phyloP scores from a whole-genome alignment of 345 rosid species.

The Chamaenerion angustifolium region DNA sequence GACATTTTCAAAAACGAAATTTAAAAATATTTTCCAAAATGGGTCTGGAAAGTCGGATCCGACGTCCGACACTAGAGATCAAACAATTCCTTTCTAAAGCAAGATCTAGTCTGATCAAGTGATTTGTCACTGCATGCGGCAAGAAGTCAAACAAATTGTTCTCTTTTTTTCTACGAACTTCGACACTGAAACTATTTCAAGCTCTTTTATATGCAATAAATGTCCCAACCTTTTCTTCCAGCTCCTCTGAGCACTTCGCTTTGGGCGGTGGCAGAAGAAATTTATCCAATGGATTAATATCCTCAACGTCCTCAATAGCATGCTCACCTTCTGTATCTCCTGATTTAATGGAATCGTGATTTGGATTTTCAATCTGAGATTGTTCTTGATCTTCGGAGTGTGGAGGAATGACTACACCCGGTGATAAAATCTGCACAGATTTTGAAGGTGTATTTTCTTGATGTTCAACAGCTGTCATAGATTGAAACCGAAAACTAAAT shows the following conservation, averaged over 20 bases:
- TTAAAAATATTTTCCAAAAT: too few species aligned
- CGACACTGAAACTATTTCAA: conserved; percentile 91
- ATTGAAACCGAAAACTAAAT: conserved; percentile 14
- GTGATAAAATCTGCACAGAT: conserved; percentile 26
- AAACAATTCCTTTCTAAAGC: conserved; percentile 84
- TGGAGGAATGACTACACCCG: conserved; percentile 27
- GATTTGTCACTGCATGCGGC: conserved; percentile 84
- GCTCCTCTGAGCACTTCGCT: conserved; percentile 61
- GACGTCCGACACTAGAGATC: too few species aligned
- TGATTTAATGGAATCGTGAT: conserved; percentile 16
- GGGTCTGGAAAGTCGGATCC: too few species aligned
- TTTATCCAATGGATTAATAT: conserved; percentile 45
- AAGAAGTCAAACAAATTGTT: conserved; percentile 87
- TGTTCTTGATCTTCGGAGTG: conserved; percentile 31
- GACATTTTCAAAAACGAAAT: too few species aligned
- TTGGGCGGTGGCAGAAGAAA: conserved; percentile 59
- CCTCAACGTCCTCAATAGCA: conserved; percentile 19
- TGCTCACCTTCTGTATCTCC: conserved; percentile 30
- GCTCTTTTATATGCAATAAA: conserved; percentile 62
- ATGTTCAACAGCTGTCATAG: conserved; percentile 19
- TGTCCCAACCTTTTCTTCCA: conserved; percentile 65
- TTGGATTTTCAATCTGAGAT: conserved; percentile 18
- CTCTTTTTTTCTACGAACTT: conserved; percentile 87
- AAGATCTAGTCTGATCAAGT: conserved; percentile 86
- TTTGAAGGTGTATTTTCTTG: conserved; percentile 20